Conservation (phyloP, 2,329 filamentous ascomycete genomes). For the Aspergillus japonicus region DNA sequence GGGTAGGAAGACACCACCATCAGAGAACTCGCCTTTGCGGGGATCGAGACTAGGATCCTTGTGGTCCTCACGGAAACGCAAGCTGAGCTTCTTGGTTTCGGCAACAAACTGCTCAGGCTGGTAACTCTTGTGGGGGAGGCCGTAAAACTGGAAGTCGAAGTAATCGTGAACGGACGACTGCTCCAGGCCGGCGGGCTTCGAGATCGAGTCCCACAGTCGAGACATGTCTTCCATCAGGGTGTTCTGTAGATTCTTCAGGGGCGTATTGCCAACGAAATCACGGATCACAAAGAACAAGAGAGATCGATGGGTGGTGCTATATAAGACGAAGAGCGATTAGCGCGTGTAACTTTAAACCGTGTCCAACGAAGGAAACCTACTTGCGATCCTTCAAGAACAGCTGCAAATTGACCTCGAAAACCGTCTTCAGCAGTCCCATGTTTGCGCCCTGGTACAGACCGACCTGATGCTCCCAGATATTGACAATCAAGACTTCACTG, state of each 20-base stretch:
- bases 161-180: slow-evolving; percentile 90
- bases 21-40: slow-evolving; percentile 66
- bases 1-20: slow-evolving; percentile 81
- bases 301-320: slow-evolving; percentile 79
- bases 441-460: slow-evolving; percentile 97
- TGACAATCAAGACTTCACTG: slow-evolving; percentile 96
- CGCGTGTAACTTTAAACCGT: neutral
- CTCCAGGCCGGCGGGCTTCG: slow-evolving; percentile 86
- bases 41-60: slow-evolving; percentile 64
- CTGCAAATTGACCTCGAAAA: slow-evolving; percentile 97
- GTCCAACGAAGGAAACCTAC: slow-evolving; percentile 51
- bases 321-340: slow-evolving; percentile 22
- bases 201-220: slow-evolving; percentile 89
- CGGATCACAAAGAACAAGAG: slow-evolving; percentile 98
- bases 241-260: slow-evolving; percentile 82
- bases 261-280: slow-evolving; percentile 90
- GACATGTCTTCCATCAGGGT: slow-evolving; percentile 87
- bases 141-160: slow-evolving; percentile 97
- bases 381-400: slow-evolving; percentile 94
- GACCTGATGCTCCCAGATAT: slow-evolving; percentile 99
- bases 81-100: slow-evolving; percentile 76
- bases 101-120: slow-evolving; percentile 86
- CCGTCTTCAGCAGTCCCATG: slow-evolving; percentile 97
- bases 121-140: slow-evolving; percentile 92
- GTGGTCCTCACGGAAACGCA: slow-evolving; percentile 78